A percentile compares a stretch with the other conserved stretches of the same genome.
Conservation (phyloP, 805 yeast genomes). For the Lachancea mirantina region DNA sequence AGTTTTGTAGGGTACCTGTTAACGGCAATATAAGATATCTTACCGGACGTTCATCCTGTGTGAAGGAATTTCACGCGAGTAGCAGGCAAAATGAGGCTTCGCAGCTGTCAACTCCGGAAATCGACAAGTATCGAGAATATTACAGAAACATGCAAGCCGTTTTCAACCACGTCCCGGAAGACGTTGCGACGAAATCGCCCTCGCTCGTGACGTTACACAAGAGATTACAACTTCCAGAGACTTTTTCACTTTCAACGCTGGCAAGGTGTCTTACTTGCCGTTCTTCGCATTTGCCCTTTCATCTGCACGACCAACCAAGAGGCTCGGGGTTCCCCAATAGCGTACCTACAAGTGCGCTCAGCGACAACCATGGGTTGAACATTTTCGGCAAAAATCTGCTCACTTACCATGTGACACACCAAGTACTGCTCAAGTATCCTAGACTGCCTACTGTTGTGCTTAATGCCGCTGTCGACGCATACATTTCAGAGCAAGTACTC, state of each 20-base stretch:
- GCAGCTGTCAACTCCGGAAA: conserved; percentile 11
- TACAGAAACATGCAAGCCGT: conserved; percentile 17
- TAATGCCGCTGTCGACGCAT: conserved; percentile 68
- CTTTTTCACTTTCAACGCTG: conserved; percentile 55
- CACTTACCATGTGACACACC: conserved; percentile 67
- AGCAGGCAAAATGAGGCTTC: too few relatives aligned
- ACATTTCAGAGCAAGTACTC: conserved; percentile 60
- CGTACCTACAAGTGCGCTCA: conserved; percentile 38
- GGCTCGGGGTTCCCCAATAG: conserved; percentile 23
- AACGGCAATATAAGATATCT: too few relatives aligned
- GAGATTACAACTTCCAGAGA: conserved; percentile 57
- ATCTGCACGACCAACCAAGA: conserved; percentile 10
- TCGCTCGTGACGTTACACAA: conserved; percentile 72
- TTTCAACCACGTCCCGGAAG: conserved; percentile 34
- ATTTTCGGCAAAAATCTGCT: conserved; percentile 77
- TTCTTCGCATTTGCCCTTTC: conserved; percentile 28
- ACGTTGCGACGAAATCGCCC: conserved; percentile 53
- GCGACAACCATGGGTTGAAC: conserved; percentile 71
- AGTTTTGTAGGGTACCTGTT: too few relatives aligned
- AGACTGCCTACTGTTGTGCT: conserved; percentile 79
- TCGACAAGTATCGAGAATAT: conserved; percentile 21
- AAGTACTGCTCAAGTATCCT: conserved; percentile 72
- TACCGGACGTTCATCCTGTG: too few relatives aligned
- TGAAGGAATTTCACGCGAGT: too few relatives aligned
- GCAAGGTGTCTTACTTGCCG: conserved; percentile 74